Evolutionary conservation across 352 stramenopile genomes (phyloP).

Genomic region (Aphanomyces astaci): DNA sequence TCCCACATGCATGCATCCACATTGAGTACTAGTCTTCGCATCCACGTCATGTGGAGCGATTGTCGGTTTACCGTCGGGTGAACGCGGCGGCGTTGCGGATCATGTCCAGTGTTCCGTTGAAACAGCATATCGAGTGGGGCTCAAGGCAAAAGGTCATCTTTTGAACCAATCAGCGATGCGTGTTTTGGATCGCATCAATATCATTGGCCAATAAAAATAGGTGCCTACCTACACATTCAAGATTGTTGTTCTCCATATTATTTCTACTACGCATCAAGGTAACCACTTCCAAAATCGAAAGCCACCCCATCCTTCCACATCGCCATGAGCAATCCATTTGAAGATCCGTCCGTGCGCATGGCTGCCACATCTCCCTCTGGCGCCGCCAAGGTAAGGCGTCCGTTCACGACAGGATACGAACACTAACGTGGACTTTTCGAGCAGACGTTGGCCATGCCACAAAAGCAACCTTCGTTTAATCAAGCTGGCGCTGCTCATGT

Average conservation of each 20-base stretch:
- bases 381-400: background rate
- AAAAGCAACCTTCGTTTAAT: background rate
- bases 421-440: background rate
- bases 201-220: slow-evolving; percentile 16
- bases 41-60: background rate
- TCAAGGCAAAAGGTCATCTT: background rate
- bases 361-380: background rate
- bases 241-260: background rate
- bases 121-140: too few species aligned
- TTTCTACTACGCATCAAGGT: background rate
- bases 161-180: background rate
- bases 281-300: slow-evolving; percentile 10
- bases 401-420: background rate
- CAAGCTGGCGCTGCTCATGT: background rate
- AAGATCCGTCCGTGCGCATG: slow-evolving; percentile 14
- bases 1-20: background rate
- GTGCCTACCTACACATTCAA: too few species aligned
- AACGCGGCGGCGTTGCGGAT: background rate
- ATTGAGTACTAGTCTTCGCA: background rate
- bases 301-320: background rate
- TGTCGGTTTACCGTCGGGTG: background rate
- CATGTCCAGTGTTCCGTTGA: background rate
- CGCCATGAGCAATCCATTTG: slow-evolving; percentile 21
- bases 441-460: background rate
- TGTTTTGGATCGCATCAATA: background rate